Evolutionary conservation across 2,329 filamentous ascomycete genomes (phyloP), one percentile per base, ranked within the genome.

Genomic region (Parastagonospora avenae): DNA sequence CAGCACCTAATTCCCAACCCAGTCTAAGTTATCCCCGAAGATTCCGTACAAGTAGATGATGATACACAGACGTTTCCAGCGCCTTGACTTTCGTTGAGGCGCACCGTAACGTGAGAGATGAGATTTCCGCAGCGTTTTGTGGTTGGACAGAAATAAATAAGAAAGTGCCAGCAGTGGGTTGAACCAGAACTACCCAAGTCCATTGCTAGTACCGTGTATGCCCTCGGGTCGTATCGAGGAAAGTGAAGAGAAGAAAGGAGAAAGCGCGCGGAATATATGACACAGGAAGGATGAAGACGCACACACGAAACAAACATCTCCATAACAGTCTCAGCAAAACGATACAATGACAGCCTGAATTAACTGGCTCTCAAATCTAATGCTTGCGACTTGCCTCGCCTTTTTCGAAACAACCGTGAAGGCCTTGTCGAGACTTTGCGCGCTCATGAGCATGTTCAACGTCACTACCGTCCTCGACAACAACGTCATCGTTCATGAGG

Each of bases 391-490:
- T 72, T 40, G 60, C 66, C 53, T 72, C 71, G 14, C 62, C 68
- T 53, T 70, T 71, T 42, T 69, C 65, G 35, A 68, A 74, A 37
- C 70, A 68, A 10, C 67, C 64, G 40, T 61, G 60, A 15, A 74
- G 49, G 7, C 66, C 66, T 38, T 68, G 67, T 37, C 69, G 62
- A 35, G 65, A 69, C 30, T 66, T 64, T 8, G 62, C 58, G 11
- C 70, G 66, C 57, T 72, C 64, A 28, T 63, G 60, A 12, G 63
- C 67, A 39, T 72, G 71, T 40, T 75, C 72, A 11, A 73, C 68
- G 40, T 75, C 72, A 49, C 72, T 74, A 15, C 65, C 66, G 50
- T 74, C 72, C 41, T 75, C 70, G 40, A 74, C 72, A 29, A 74
- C 62, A 38, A 74, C 71, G 54, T 70, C 67, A 44, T 74, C 70